Evolutionary conservation across 2,329 filamentous ascomycete genomes (phyloP).

Genomic region (Thermothelomyces thermophilus): DNA sequence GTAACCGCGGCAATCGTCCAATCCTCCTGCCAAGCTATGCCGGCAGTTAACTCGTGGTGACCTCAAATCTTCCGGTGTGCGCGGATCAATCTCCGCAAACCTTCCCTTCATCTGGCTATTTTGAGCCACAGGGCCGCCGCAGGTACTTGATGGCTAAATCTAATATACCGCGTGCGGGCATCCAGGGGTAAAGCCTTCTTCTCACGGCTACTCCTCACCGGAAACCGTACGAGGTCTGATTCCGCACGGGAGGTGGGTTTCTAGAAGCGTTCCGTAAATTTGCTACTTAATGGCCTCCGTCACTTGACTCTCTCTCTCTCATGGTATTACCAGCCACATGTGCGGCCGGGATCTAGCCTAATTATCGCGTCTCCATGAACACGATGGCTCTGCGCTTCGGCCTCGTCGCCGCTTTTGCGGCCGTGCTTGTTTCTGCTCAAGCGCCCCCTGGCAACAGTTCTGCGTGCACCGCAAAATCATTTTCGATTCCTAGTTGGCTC

Average conservation of each 20-base stretch:
- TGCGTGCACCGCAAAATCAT: slow-evolving; percentile 24
- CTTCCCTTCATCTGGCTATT: slow-evolving; percentile 9
- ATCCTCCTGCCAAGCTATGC: background rate
- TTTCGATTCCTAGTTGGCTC: slow-evolving; percentile 25
- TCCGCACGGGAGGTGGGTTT: background rate
- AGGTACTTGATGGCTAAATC: background rate
- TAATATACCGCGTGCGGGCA: background rate
- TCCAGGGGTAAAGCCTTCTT: slow-evolving; percentile 8
- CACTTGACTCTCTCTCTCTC: background rate
- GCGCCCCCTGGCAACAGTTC: background rate
- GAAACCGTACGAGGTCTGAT: background rate
- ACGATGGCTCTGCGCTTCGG: slow-evolving; percentile 3
- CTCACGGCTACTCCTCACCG: slow-evolving; percentile 9
- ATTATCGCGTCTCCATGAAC: background rate
- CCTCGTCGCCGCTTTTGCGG: background rate
- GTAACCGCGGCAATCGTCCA: background rate
- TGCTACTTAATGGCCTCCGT: slow-evolving; percentile 3
- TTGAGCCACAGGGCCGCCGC: background rate
- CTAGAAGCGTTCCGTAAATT: slow-evolving; percentile 3
- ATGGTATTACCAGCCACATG: background rate
- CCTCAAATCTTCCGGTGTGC: too few species aligned
- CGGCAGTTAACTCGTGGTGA: slow-evolving; percentile 1
- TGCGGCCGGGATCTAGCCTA: background rate
- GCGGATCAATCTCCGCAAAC: slow-evolving; percentile 1
- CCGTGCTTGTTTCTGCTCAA: slow-evolving; percentile 11